These are phyloP conservation scores for Calonectria leucothoes DNA, from an alignment of 2,329 filamentous ascomycete genomes.

Conservation along the genomic window DNA sequence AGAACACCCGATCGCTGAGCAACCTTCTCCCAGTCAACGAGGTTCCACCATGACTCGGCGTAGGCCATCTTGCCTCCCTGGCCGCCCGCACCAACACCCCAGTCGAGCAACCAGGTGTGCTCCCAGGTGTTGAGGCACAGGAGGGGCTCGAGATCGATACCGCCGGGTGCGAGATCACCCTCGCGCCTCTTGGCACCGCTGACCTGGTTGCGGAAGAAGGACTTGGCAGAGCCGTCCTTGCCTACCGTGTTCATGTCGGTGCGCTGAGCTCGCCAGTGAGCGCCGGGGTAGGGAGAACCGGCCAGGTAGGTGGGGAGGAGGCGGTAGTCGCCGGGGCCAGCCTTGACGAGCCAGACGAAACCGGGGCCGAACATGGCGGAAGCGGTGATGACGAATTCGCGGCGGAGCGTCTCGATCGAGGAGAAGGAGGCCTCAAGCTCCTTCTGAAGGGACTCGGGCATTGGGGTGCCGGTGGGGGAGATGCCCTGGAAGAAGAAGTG, in stretches of 20 bases:
- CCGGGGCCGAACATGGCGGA: conserved; percentile 95
- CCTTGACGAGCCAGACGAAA: conserved; percentile 93
- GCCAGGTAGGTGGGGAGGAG: conserved; percentile 92
- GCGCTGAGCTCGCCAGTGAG: conserved; percentile 80
- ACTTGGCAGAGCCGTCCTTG: conserved; percentile 49
- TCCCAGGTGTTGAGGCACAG: conserved; percentile 97
- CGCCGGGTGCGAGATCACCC: conserved; percentile 68
- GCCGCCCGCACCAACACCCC: conserved; percentile 68
- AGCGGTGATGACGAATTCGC: conserved; percentile 84
- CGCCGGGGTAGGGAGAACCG: conserved; percentile 86
- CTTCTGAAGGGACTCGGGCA: conserved; percentile 66
- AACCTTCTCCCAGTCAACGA: conserved; percentile 87
- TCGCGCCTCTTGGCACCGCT: conserved; percentile 43
- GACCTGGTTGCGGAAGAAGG: conserved; percentile 54
- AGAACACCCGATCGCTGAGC: conserved; percentile 51
- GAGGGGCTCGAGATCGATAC: conserved; percentile 77
- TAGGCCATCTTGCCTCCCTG: conserved; percentile 80
- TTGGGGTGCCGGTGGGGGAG: conserved; percentile 57
- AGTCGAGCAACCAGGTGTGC: conserved; percentile 91
- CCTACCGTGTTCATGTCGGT: conserved; percentile 77
- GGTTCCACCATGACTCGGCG: conserved; percentile 86
- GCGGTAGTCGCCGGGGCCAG: conserved; percentile 62
- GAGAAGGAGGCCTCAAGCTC: conserved; percentile 80
- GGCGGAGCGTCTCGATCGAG: conserved; percentile 83
- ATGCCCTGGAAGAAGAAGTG: conserved; percentile 80